Evolutionary conservation across 2,329 filamentous ascomycete genomes (phyloP).

Genomic region (Albifimbria verrucaria): DNA sequence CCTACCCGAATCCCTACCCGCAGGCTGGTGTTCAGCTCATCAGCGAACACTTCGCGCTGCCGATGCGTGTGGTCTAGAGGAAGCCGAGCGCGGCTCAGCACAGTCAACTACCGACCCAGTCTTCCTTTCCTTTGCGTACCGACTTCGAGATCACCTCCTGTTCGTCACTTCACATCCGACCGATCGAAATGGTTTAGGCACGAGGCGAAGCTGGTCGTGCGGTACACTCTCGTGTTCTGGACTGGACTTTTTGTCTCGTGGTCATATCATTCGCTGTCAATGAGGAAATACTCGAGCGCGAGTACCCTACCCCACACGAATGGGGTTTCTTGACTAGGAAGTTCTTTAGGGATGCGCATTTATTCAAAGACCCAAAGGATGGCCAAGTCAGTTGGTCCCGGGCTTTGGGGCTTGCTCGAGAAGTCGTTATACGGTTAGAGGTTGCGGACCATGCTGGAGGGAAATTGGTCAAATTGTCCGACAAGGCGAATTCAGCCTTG

Average conservation of each 20-base stretch:
- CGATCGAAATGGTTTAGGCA: constrained; percentile 66
- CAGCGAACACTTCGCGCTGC: constrained; percentile 11
- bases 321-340: constrained; percentile 73
- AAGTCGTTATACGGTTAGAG: constrained; percentile 65
- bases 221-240: constrained; percentile 66
- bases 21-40: constrained; percentile 20
- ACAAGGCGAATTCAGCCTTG: constrained; percentile 57
- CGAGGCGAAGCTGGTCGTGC: constrained; percentile 66
- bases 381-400: constrained; percentile 63
- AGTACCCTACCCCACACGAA: constrained; percentile 77
- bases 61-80: constrained; percentile 23
- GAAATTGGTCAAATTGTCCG: constrained; percentile 52
- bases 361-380: constrained; percentile 52
- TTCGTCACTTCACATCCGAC: constrained; percentile 77
- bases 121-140: constrained; percentile 49
- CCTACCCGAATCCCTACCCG: constrained; percentile 35
- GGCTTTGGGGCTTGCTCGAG: constrained; percentile 57
- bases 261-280: constrained; percentile 63
- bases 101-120: constrained; percentile 27
- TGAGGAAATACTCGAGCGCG: constrained; percentile 72
- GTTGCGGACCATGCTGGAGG: constrained; percentile 65
- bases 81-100: constrained; percentile 23
- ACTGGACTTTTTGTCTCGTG: constrained; percentile 57
- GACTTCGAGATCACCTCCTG: constrained; percentile 49
- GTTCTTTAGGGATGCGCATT: constrained; percentile 61